Base-by-base conservation (phyloP, 1,139 yeast genomes). In the Pichia inconspicua region DNA sequence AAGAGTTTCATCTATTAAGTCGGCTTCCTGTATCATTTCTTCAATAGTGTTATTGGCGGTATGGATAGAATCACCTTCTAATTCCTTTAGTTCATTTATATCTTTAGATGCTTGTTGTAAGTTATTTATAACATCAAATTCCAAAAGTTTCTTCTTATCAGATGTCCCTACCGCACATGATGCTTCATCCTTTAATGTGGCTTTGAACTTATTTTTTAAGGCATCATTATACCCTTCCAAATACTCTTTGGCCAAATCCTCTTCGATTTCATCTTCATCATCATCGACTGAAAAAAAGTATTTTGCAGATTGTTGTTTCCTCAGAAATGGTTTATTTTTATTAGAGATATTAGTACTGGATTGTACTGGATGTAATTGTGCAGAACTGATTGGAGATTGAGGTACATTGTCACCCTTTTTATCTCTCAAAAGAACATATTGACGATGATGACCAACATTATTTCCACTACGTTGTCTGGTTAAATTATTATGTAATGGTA, bases 151-250 rank as follows among this genome's bases (percentile, higher is more conserved):
- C 4, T 47, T 47, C 38, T 53, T 57, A 25, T 44, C 50, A 2
- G 41, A 28, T 10, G 17, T 27, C 17, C 34, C 34, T 14, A 30
- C n/a, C 2, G n/a, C 25, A 27, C 12, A 11, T 27, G 32, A 14
- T n/a, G 25, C 22, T 12, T 27, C 32, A 28, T 28, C 32, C 4
- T n/a, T 40, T 30, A 66, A 38, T 6, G 63, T 41, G 6, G 48
- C 25, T 40, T 53, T 53, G n/a, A 51, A 40, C 31, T 53, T 45
- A 15, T 65, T 74, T 56, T 77, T 71, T 47, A 84, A 61, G 0
- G 90, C 94, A 60, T 82, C 92, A 40, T 74, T 75, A 56, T 80
- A 80, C 0, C 92, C 92, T 60, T 83, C 94, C 37, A 79, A 60
- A 57, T 84, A 84, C 53, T 82, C 83, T 25, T 83, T 63, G 54